Base-by-base conservation (phyloP, 805 yeast species). In the Spathaspora gorwiae region DNA sequence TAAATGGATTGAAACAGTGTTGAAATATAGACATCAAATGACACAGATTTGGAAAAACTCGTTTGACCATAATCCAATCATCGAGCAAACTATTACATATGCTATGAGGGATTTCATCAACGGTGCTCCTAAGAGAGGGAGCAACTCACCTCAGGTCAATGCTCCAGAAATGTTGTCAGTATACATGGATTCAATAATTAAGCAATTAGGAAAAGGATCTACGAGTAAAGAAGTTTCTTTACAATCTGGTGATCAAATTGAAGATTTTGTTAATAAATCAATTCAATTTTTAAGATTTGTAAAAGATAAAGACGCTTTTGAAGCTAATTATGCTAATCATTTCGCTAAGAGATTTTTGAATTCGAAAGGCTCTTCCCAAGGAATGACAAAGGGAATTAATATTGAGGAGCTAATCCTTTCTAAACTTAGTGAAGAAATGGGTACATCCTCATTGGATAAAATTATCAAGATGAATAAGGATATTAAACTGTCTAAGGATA, bases 391-490 rank as follows among this genome's bases (percentile, higher is more conserved):
- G 46, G 73, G 40, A 69, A 66, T 73, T 39, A 92, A 87, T 47
- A 64, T 84, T 4, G 97, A 90, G 60, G 81, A 82, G 57, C 66
- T 71, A 26, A 71, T 89, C 60, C 80, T 90, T 15, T 71, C 81
- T 1, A 80, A 79, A 54, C 66, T 90, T 34, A 80, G 83, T 51
- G 83, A 80, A 51, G 96, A 87, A 57, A 75, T 86, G 56, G 96
- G 97, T 0, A 75, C 86, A 2, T 76, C 89, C 0, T 85, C 87
- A 44, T 81, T 96, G 0, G 78, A 87, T 3, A 85, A 85, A 53
- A 71, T 90, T 30, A 90, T 88, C 57, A 89, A 87, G 37, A 90
- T 90, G 97, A 80, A 88, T 51, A 78, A 83, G 55, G 97, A 90
- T 57, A 81, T 89, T 39, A 78, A 78, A 40, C 68, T 62, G 66